Percentiles rank a stretch among this genome's conserved stretches.
Conservation (phyloP, 306 rosid genomes). For the Cucumis hystrix region DNA sequence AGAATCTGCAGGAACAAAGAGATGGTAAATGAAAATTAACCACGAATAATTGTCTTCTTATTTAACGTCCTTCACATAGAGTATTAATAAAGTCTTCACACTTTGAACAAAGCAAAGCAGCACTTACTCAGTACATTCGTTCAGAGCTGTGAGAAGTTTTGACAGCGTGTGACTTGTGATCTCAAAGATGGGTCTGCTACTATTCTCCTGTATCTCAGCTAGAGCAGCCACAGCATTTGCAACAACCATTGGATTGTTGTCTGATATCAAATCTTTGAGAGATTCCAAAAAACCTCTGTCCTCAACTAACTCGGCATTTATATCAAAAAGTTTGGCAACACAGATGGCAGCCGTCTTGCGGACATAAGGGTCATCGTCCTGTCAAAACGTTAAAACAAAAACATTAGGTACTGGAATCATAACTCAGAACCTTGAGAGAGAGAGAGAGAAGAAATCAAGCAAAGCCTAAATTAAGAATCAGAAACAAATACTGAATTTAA, state of each 20-base stretch:
- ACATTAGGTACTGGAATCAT: background rate
- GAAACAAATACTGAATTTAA: background rate
- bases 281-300: slow-evolving; percentile 94
- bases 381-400: slow-evolving; percentile 17
- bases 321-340: slow-evolving; percentile 97
- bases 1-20: background rate
- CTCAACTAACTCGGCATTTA: slow-evolving; percentile 95
- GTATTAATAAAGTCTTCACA: background rate
- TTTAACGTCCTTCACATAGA: background rate
- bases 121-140: slow-evolving; percentile 98
- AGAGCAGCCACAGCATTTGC: slow-evolving; percentile 99
- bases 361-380: slow-evolving; percentile 99
- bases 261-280: slow-evolving; percentile 96
- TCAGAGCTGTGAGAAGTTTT: slow-evolving; percentile 96
- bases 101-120: background rate
- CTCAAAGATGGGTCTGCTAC: slow-evolving; percentile 79
- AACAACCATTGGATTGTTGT: slow-evolving; percentile 99
- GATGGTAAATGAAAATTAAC: slow-evolving; percentile 24
- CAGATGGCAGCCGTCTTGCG: slow-evolving; percentile 99
- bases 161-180: slow-evolving; percentile 76
- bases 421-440: background rate
- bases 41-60: slow-evolving; percentile 71
- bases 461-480: background rate
- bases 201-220: slow-evolving; percentile 92
- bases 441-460: background rate